Evolutionary conservation across 805 yeast species (phyloP), one percentile per base, ranked within the genome.

Genomic region (Lachancea kluyveri): DNA sequence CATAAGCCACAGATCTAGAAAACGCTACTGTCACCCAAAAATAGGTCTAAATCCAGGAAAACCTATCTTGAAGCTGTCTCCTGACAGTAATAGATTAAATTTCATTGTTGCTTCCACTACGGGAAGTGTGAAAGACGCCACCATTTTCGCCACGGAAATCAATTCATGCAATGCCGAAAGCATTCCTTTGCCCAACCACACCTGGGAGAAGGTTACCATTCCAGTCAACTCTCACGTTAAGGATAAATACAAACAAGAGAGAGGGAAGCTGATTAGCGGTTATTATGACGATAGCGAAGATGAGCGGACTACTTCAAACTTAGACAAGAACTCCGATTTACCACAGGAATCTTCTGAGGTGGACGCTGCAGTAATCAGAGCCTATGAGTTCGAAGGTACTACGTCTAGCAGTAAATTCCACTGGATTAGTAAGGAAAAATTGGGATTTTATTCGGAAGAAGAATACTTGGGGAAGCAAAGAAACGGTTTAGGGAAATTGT

Each of bases 131-230:
- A 45, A 46, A 27, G 57, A 54, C 32, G 59, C 59, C 5, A 52
- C 59, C 16, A 46, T 54, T 9, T 54, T 45, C 38, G 59, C 58
- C 15, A 54, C 59, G 7, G 59, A 54, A 35, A 51, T 54, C 2
- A 54, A 54, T 29, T 44, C 55, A 2, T 32, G 46, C 7, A 18
- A 43, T n/a, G 9, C 33, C 4, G 37, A 37, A 10, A 35, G 40
- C 17, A 32, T 54, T 24, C 58, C 58, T 4, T 26, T 33, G 5
- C 47, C 54, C 7, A 37, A 44, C 4, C 45, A 31, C 17, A 32
- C 42, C 5, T 42, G 45, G 43, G 58, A 54, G 37, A 43, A 44
- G 21, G 45, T 54, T 10, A 50, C 58, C 3, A 52, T 54, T 10
- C 59, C 59, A 11, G 58, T 54, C 12, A 51, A 52, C 20, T 36